Evolutionary conservation across 2,329 filamentous ascomycete species (phyloP).

Genomic region (Hypoxylon sp.): DNA sequence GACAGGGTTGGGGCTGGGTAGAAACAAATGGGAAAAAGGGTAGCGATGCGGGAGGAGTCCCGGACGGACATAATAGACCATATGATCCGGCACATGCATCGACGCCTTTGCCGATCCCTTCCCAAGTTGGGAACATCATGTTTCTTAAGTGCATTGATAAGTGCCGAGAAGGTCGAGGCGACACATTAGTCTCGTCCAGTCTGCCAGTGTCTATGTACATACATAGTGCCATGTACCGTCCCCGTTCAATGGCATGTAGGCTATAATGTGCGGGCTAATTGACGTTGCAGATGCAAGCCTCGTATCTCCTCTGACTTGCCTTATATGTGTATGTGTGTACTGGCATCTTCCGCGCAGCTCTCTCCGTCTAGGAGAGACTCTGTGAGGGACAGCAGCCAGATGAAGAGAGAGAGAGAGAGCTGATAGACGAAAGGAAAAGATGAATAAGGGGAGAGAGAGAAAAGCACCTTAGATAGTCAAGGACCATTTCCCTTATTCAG

Average conservation of each 20-base stretch:
- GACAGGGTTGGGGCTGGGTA: conserved; percentile 17
- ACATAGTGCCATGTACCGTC: conserved; percentile 30
- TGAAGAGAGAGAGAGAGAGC: neutral
- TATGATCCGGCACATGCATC: conserved; percentile 38
- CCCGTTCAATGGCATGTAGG: conserved; percentile 33
- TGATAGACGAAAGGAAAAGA: neutral
- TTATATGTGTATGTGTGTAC: too few species aligned
- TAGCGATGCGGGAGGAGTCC: conserved; percentile 30
- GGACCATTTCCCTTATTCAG: conserved; percentile 33
- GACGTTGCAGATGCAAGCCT: conserved; percentile 30
- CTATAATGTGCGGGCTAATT: conserved; percentile 33
- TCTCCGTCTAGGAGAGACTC: conserved; percentile 10
- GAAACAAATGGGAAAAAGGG: conserved; percentile 10
- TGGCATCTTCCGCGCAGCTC: conserved; percentile 19
- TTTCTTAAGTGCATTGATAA: conserved; percentile 41
- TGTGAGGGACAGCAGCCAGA: too few species aligned
- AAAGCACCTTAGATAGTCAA: conserved; percentile 14
- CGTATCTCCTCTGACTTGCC: conserved; percentile 23
- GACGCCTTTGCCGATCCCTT: conserved; percentile 36
- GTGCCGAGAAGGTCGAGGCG: conserved; percentile 37
- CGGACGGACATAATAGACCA: conserved; percentile 35
- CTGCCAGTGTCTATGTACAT: conserved; percentile 11
- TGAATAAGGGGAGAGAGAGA: neutral
- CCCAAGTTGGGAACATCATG: conserved; percentile 34
- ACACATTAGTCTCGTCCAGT: conserved; percentile 33